phyloP scores from a whole-genome alignment of 352 stramenopile species.

The Pythium catenulatum region DNA sequence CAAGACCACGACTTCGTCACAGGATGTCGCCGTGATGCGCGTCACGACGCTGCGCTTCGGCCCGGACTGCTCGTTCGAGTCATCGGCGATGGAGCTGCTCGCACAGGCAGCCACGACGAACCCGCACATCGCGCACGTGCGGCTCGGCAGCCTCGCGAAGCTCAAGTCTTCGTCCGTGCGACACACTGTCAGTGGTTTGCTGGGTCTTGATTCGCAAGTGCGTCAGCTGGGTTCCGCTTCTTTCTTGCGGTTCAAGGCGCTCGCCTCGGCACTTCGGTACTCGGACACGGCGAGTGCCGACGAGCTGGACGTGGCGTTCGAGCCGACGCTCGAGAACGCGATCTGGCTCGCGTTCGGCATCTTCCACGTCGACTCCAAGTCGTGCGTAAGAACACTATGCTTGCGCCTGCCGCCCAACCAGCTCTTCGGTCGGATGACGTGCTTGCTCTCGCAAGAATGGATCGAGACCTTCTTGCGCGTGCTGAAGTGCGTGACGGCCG shows the following conservation, averaged over 20 bases:
- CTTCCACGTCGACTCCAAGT: slow-evolving; percentile 67
- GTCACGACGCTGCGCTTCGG: background rate
- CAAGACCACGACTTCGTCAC: background rate
- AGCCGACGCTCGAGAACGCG: slow-evolving; percentile 11
- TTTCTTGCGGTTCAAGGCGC: background rate
- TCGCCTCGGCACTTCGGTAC: background rate
- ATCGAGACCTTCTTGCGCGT: slow-evolving; percentile 11
- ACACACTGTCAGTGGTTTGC: background rate
- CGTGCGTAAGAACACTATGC: slow-evolving; percentile 50
- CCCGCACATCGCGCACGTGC: background rate
- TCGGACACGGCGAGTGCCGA: too few relatives aligned
- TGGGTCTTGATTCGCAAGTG: background rate
- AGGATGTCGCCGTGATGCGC: background rate
- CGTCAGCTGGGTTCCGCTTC: background rate
- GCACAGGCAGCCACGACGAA: background rate
- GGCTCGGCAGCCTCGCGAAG: background rate
- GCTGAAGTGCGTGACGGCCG: too few relatives aligned
- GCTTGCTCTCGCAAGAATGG: background rate
- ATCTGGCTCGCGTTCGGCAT: slow-evolving; percentile 68
- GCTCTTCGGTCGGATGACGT: background rate
- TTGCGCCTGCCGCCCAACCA: slow-evolving; percentile 9
- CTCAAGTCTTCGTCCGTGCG: slow-evolving; percentile 1
- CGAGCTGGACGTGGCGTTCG: slow-evolving; percentile 4
- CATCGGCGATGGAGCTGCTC: slow-evolving; percentile 16
- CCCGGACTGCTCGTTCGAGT: background rate